Conservation (phyloP, 2,329 filamentous ascomycete species). For the Fusarium denticulatum region DNA sequence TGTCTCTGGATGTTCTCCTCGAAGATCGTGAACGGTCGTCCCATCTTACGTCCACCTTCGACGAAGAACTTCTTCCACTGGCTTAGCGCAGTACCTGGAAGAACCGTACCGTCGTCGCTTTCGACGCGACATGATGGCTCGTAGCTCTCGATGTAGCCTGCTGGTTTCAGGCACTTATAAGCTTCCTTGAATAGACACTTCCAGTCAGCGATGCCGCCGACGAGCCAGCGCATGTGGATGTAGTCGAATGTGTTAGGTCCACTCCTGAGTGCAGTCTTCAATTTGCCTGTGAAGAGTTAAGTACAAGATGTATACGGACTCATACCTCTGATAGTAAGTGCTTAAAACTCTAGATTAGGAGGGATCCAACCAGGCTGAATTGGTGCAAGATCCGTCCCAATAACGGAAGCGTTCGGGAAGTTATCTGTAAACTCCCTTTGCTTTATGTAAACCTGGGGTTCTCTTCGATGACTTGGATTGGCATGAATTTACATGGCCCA, state of each 20-base stretch:
- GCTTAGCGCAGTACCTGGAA: not conserved
- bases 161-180: not conserved
- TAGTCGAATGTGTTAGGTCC: not conserved
- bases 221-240: slow-evolving; percentile 7
- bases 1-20: not conserved
- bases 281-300: not conserved
- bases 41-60: not conserved
- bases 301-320: too few relatives aligned
- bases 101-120: not conserved
- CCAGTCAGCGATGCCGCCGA: not conserved
- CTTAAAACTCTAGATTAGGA: not conserved
- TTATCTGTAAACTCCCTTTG: not conserved
- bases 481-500: slow-evolving; percentile 3
- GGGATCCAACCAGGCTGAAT: slow-evolving; percentile 14
- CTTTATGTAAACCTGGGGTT: not conserved
- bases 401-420: not conserved
- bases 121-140: not conserved
- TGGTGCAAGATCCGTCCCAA: not conserved
- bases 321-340: too few relatives aligned
- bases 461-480: too few relatives aligned
- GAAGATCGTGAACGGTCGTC: not conserved
- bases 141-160: slow-evolving; percentile 4
- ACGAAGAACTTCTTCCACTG: slow-evolving; percentile 15
- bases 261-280: slow-evolving; percentile 3
- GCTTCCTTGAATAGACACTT: not conserved